Conservation (phyloP, 495 filamentous ascomycete species). For the Daldinia vernicosa region DNA sequence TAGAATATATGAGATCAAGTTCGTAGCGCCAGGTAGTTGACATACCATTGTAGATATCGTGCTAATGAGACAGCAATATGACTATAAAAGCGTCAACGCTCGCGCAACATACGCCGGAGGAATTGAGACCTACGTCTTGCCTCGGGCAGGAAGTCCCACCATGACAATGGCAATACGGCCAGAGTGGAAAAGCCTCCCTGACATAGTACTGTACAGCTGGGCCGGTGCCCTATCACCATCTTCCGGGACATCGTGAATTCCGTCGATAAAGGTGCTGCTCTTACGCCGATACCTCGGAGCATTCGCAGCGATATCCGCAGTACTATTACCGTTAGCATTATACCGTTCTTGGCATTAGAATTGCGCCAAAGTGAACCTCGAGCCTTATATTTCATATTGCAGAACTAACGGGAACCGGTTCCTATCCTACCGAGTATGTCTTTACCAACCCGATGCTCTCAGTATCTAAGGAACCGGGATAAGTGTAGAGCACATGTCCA, state of each 20-base stretch:
- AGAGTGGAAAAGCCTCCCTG: constrained; percentile 94
- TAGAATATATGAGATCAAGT: constrained; percentile 48
- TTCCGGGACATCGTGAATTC: constrained; percentile 90
- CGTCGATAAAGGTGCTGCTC: constrained; percentile 96
- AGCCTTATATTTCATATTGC: background rate
- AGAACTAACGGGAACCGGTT: background rate
- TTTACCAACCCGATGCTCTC: background rate
- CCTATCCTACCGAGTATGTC: background rate
- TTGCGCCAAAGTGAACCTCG: constrained; percentile 27
- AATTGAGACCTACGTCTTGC: constrained; percentile 81
- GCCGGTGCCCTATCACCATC: constrained; percentile 90
- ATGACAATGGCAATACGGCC: constrained; percentile 97
- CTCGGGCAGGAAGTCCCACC: constrained; percentile 93
- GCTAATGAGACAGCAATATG: constrained; percentile 96
- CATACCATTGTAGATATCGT: constrained; percentile 92
- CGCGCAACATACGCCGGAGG: background rate
- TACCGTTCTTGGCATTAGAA: constrained; percentile 13
- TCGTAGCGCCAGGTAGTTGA: constrained; percentile 5
- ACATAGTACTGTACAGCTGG: constrained; percentile 97
- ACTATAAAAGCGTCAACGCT: constrained; percentile 55
- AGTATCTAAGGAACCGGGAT: background rate
- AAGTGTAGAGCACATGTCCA: background rate
- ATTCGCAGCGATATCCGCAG: constrained; percentile 86
- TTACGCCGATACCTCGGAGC: constrained; percentile 83
- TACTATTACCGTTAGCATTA: constrained; percentile 57